Evolutionary conservation across 2,329 filamentous ascomycete genomes (phyloP).

Genomic region (Pyricularia sp.): DNA sequence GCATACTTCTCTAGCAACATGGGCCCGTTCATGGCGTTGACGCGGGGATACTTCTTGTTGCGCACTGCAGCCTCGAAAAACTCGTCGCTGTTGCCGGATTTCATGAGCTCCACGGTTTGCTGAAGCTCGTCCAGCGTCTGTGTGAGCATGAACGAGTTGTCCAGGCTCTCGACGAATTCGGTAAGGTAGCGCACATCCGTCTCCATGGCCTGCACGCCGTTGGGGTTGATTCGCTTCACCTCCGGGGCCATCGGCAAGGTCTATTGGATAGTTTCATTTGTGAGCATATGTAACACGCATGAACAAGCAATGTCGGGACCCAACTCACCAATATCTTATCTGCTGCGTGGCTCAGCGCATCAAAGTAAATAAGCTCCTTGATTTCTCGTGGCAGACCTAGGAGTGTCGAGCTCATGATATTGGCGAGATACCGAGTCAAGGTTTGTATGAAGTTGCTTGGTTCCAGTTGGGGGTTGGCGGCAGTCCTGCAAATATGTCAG

Average conservation of each 20-base stretch:
- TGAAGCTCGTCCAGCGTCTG: conserved; percentile 88
- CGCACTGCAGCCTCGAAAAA: conserved; percentile 87
- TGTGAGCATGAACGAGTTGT: conserved; percentile 74
- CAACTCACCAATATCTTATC: conserved; percentile 67
- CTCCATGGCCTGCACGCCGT: conserved; percentile 71
- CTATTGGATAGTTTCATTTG: conserved; percentile 24
- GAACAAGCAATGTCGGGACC: not conserved
- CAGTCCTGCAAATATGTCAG: conserved; percentile 28
- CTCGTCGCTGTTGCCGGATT: conserved; percentile 84
- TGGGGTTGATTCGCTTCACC: conserved; percentile 79
- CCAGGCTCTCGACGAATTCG: conserved; percentile 77
- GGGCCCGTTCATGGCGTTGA: conserved; percentile 84
- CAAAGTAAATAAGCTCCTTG: conserved; percentile 96
- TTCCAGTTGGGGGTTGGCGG: conserved; percentile 52
- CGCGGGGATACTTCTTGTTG: conserved; percentile 89
- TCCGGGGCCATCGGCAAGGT: conserved; percentile 67
- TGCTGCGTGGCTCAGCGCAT: conserved; percentile 83
- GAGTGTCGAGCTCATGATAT: conserved; percentile 93
- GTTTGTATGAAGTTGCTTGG: conserved; percentile 95
- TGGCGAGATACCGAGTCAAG: conserved; percentile 81
- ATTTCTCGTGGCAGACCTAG: conserved; percentile 90
- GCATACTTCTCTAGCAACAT: conserved; percentile 82
- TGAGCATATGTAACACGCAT: not conserved
- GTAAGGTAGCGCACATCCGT: conserved; percentile 78
- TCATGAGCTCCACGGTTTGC: conserved; percentile 84